These are phyloP conservation scores for Chytridiales sp. DNA, from an alignment of 371 early-diverging fungal species.

Conservation along the genomic window DNA sequence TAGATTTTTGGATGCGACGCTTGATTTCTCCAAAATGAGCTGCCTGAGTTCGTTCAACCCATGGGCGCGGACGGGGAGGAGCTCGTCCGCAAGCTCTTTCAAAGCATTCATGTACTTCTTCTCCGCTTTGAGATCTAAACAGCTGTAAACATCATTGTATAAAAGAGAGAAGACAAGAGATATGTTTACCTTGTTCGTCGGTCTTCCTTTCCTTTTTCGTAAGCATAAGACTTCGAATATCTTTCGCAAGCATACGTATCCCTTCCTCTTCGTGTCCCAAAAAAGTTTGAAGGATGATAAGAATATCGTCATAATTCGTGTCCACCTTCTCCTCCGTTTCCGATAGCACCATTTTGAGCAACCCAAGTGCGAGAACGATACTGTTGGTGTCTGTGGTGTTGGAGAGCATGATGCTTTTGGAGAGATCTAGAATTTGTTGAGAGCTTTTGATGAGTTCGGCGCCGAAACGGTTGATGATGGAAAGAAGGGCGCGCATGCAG, in stretches of 20 bases:
- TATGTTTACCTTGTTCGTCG: background rate
- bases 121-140: conserved; percentile 47
- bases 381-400: conserved; percentile 53
- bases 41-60: conserved; percentile 78
- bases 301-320: conserved; percentile 50
- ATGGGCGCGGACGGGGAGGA: conserved; percentile 85
- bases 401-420: conserved; percentile 64
- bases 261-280: conserved; percentile 52
- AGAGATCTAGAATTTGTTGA: conserved; percentile 76
- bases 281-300: conserved; percentile 58
- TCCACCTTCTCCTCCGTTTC: conserved; percentile 49
- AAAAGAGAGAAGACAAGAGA: background rate
- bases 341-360: conserved; percentile 47
- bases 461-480: conserved; percentile 68
- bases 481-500: background rate
- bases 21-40: conserved; percentile 68
- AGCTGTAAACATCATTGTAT: background rate
- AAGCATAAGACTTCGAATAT: conserved; percentile 55
- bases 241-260: conserved; percentile 59
- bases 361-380: conserved; percentile 53
- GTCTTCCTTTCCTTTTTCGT: conserved; percentile 10
- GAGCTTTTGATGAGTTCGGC: conserved; percentile 73
- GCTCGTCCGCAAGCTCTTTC: conserved; percentile 71
- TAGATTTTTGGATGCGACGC: conserved; percentile 57
- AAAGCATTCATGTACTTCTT: conserved; percentile 70